Evolutionary conservation across 257 asterid genomes (phyloP).

Genomic region (Lantana camara): DNA sequence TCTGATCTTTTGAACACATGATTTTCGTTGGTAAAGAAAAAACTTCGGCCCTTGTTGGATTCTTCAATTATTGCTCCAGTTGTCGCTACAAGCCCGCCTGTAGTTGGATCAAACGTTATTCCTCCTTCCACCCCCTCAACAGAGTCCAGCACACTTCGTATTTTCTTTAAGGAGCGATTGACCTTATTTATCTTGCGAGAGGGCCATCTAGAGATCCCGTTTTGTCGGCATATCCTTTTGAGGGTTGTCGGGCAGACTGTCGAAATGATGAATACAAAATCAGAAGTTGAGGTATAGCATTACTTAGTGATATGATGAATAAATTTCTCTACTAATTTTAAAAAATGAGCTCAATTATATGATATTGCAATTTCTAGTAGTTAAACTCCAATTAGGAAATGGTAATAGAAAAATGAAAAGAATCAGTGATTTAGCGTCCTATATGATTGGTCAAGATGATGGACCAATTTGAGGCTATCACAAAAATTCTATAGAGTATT

Average conservation of each 20-base stretch:
- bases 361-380: neutral
- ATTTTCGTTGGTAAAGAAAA: conserved; percentile 17
- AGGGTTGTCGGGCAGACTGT: conserved; percentile 85
- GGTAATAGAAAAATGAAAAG: neutral
- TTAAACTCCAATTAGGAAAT: neutral
- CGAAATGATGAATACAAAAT: neutral
- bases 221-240: conserved; percentile 77
- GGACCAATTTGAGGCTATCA: too few relatives aligned
- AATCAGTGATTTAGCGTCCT: neutral
- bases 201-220: conserved; percentile 89
- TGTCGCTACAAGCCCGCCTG: conserved; percentile 47
- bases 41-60: conserved; percentile 23
- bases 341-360: neutral
- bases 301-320: neutral
- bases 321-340: neutral
- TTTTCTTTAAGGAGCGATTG: conserved; percentile 65
- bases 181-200: conserved; percentile 82
- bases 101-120: conserved; percentile 50
- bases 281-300: neutral
- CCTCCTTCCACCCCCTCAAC: conserved; percentile 74
- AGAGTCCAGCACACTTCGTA: conserved; percentile 67
- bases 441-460: too few relatives aligned
- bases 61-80: conserved; percentile 36
- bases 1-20: conserved; percentile 6
- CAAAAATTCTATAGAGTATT: too few relatives aligned